A percentile compares a stretch with the other conserved stretches of the same genome.
These are phyloP conservation scores for Colletotrichum liriopes DNA, from an alignment of 2,329 filamentous ascomycete genomes.

Conservation along the genomic window DNA sequence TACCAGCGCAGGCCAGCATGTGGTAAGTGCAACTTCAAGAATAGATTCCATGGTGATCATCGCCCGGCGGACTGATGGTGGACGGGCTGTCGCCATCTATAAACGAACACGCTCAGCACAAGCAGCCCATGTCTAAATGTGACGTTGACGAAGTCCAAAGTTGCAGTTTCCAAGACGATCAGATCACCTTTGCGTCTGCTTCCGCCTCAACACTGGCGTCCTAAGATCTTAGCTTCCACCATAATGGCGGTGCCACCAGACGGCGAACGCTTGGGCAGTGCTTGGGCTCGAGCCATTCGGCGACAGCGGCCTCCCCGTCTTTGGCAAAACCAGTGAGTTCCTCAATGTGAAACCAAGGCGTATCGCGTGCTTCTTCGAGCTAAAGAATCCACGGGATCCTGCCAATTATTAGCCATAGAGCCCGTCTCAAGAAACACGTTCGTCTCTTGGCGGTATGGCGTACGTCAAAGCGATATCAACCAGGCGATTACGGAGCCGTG, in stretches of 20 bases:
- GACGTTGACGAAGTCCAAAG: not conserved
- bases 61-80: not conserved
- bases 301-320: slow-evolving; percentile 5
- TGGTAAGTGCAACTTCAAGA: not conserved
- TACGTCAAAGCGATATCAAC: slow-evolving; percentile 1
- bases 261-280: slow-evolving; percentile 36
- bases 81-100: not conserved
- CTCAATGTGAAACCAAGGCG: slow-evolving; percentile 2
- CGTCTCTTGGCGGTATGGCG: slow-evolving; percentile 12
- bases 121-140: not conserved
- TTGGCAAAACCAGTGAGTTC: not conserved
- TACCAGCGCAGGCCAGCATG: not conserved
- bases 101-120: not conserved
- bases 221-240: not conserved
- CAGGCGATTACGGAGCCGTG: not conserved
- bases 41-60: not conserved
- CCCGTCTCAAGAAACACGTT: slow-evolving; percentile 5
- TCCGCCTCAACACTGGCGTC: too few relatives aligned
- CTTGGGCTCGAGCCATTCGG: slow-evolving; percentile 17
- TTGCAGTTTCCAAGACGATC: not conserved
- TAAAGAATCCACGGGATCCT: slow-evolving; percentile 7
- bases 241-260: not conserved
- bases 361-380: slow-evolving; percentile 12
- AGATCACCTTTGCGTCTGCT: not conserved
- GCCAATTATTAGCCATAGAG: not conserved